Percentiles rank a stretch among this genome's conserved stretches.
Conservation (phyloP, 768 basidiomycete genomes). For the Leucocoprinus sp. region DNA sequence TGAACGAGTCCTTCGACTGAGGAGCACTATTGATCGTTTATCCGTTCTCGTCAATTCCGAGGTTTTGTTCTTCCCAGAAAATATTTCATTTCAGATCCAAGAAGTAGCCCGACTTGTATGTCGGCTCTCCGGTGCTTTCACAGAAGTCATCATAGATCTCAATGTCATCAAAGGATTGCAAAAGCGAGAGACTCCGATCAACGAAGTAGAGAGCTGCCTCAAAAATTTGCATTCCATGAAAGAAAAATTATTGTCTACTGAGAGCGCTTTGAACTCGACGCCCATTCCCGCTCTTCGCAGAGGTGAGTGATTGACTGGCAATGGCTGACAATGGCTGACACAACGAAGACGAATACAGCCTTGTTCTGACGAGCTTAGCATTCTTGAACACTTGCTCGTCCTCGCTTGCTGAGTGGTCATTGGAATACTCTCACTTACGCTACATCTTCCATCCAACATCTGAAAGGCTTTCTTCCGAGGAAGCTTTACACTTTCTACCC, state of each 20-base stretch:
- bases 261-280: conserved; percentile 18
- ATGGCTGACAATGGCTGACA: not conserved
- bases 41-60: conserved; percentile 10
- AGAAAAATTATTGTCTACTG: conserved; percentile 14
- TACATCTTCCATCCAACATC: conserved; percentile 10
- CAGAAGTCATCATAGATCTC: conserved; percentile 16
- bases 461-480: conserved; percentile 7
- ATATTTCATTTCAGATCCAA: conserved; percentile 13
- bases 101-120: conserved; percentile 19
- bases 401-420: conserved; percentile 3
- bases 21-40: not conserved
- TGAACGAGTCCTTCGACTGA: not conserved
- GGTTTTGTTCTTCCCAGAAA: conserved; percentile 17
- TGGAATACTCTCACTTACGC: conserved; percentile 3
- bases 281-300: conserved; percentile 26
- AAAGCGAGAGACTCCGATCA: not conserved
- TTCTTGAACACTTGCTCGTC: conserved; percentile 3
- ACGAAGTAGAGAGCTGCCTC: conserved; percentile 19
- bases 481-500: not conserved
- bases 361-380: not conserved
- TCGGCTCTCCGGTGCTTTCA: conserved; percentile 25
- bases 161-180: conserved; percentile 3
- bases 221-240: conserved; percentile 21
- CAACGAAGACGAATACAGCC: conserved; percentile 5
- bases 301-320: conserved; percentile 21